Percentiles rank a stretch among this genome's conserved stretches.
These are phyloP conservation scores for Phytophthora sp. DNA, from an alignment of 352 stramenopile species.

Conservation along the genomic window DNA sequence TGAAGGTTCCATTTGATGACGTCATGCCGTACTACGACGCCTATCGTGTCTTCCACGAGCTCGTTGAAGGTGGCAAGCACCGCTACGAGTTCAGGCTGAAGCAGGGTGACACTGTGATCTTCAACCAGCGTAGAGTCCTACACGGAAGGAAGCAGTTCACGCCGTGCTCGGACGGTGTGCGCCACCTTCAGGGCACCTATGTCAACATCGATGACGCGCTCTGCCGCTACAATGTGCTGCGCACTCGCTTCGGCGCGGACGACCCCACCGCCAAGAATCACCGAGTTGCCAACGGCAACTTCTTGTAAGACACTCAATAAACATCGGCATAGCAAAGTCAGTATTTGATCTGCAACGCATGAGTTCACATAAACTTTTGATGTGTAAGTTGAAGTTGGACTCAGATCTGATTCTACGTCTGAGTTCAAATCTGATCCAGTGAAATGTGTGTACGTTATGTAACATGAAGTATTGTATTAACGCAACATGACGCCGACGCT, in stretches of 20 bases:
- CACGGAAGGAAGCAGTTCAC: slow-evolving; percentile 84
- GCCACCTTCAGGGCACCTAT: slow-evolving; percentile 87
- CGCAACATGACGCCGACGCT: slow-evolving; percentile 25
- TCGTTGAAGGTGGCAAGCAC: slow-evolving; percentile 78
- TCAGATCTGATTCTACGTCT: slow-evolving; percentile 19
- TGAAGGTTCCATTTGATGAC: slow-evolving; percentile 79
- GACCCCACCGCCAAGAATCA: slow-evolving; percentile 62
- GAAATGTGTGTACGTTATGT: slow-evolving; percentile 20
- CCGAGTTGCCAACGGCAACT: slow-evolving; percentile 77
- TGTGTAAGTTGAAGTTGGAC: too few species aligned
- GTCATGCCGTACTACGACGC: slow-evolving; percentile 82
- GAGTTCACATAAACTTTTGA: too few species aligned
- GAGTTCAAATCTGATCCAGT: slow-evolving; percentile 1
- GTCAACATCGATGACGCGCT: slow-evolving; percentile 89
- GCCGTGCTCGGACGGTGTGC: slow-evolving; percentile 67
- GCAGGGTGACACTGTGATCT: slow-evolving; percentile 83
- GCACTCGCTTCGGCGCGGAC: slow-evolving; percentile 53
- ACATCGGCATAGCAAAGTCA: background rate
- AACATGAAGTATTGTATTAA: background rate
- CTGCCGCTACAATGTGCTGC: slow-evolving; percentile 84
- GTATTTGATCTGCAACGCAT: too few species aligned
- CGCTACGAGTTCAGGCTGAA: slow-evolving; percentile 82
- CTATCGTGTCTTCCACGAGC: slow-evolving; percentile 80
- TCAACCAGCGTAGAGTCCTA: slow-evolving; percentile 84
- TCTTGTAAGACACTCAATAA: slow-evolving; percentile 60